phyloP scores from a whole-genome alignment of 2,329 filamentous ascomycete species.

The Purpureocillium takamizusanense region DNA sequence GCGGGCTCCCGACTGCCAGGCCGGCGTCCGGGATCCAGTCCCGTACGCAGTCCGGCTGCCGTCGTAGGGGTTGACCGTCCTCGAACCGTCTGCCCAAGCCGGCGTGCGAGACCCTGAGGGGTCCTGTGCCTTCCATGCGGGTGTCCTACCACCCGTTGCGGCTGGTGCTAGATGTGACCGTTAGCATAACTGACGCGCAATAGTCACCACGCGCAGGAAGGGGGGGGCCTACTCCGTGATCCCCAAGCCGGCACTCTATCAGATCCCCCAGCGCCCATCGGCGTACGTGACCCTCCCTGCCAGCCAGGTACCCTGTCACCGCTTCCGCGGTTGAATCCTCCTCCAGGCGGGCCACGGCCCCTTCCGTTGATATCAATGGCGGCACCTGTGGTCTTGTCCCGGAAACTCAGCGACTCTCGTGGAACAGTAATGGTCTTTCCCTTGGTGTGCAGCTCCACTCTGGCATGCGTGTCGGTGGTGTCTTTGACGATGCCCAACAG shows the following conservation, averaged over 20 bases:
- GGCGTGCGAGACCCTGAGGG: conserved; percentile 55
- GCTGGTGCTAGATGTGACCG: conserved; percentile 38
- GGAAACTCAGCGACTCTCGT: conserved; percentile 74
- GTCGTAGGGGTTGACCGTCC: conserved; percentile 62
- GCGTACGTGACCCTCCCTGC: conserved; percentile 60
- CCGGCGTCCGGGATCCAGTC: conserved; percentile 60
- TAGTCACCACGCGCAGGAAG: neutral
- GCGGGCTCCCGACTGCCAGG: conserved; percentile 70
- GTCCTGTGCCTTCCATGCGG: conserved; percentile 50
- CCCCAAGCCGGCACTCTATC: conserved; percentile 74
- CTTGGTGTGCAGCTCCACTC: conserved; percentile 90
- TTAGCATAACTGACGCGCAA: neutral
- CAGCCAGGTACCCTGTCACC: conserved; percentile 43
- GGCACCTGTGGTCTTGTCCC: conserved; percentile 73
- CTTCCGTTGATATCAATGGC: conserved; percentile 60
- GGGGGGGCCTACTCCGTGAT: conserved; percentile 49
- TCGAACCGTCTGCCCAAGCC: conserved; percentile 60
- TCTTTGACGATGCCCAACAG: conserved; percentile 93
- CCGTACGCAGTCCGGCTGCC: conserved; percentile 73
- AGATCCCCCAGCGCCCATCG: conserved; percentile 47
- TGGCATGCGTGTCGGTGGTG: conserved; percentile 74
- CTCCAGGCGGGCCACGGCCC: conserved; percentile 36
- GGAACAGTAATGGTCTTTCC: conserved; percentile 81
- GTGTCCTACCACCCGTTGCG: conserved; percentile 49
- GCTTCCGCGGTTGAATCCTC: conserved; percentile 35